Evolutionary conservation across 2,329 filamentous ascomycete species (phyloP).

Genomic region (Trichoderma koningii): DNA sequence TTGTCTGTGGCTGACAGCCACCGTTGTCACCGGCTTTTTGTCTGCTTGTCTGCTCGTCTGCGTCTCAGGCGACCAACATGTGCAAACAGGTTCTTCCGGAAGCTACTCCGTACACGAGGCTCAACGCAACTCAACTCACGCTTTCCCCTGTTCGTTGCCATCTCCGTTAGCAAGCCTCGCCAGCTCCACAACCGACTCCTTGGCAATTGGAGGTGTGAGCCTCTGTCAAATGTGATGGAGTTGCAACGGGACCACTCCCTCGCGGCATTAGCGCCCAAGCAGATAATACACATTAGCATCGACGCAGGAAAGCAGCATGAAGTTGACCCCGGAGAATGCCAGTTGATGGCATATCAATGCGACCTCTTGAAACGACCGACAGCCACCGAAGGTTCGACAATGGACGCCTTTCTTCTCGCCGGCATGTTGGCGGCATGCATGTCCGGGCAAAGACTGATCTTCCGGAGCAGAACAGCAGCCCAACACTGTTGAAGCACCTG

Average conservation of each 20-base stretch:
- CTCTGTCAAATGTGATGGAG: conserved; percentile 14
- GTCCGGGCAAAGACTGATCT: background rate
- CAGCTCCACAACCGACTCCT: conserved; percentile 5
- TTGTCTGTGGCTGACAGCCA: conserved; percentile 8
- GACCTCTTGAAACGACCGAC: background rate
- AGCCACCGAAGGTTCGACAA: background rate
- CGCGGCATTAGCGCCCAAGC: background rate
- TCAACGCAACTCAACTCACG: conserved; percentile 5
- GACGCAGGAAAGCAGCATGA: background rate
- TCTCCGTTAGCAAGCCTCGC: conserved; percentile 12
- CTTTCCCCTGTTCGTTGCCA: conserved; percentile 16
- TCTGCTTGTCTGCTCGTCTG: no score
- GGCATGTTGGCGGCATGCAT: background rate
- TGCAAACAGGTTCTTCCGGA: background rate
- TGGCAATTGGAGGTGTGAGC: conserved; percentile 10
- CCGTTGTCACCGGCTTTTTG: background rate
- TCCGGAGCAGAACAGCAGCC: background rate
- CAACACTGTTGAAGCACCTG: background rate
- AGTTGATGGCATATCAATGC: background rate
- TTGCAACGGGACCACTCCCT: conserved; percentile 8
- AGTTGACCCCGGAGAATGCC: background rate
- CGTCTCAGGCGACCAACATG: background rate
- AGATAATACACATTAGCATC: background rate
- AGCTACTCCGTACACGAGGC: background rate
- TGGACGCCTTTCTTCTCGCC: background rate